A percentile compares a stretch with the other conserved stretches of the same genome.
Evolutionary conservation across 257 asterid genomes (phyloP).

Genomic region (Scutellaria barbata): DNA sequence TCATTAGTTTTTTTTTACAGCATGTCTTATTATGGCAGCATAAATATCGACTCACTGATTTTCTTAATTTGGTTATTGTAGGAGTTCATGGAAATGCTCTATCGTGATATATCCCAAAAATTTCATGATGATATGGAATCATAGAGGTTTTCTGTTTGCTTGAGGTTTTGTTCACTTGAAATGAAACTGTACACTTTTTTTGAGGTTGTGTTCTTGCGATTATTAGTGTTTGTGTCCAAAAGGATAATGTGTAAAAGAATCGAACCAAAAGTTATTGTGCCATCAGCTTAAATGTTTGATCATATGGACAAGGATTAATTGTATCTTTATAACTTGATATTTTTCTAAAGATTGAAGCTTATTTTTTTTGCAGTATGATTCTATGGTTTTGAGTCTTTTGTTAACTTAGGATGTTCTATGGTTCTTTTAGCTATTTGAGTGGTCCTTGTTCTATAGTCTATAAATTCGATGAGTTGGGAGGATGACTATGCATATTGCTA

Average conservation of each 20-base stretch:
- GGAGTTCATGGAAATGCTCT: slow-evolving; percentile 72
- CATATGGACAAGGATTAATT: neutral
- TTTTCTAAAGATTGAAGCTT: neutral
- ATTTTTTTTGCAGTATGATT: too few species aligned
- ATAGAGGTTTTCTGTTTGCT: neutral
- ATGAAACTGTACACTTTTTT: neutral
- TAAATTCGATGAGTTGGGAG: too few species aligned
- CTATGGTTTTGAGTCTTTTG: neutral
- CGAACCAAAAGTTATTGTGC: neutral
- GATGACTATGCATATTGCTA: too few species aligned
- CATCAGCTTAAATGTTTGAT: neutral
- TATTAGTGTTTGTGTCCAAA: slow-evolving; percentile 17
- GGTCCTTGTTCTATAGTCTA: neutral
- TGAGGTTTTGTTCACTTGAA: neutral
- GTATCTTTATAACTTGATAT: neutral
- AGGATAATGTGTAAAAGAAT: slow-evolving; percentile 8
- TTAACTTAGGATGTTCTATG: neutral
- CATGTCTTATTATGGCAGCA: neutral
- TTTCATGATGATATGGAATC: slow-evolving; percentile 43
- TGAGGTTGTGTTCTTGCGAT: neutral
- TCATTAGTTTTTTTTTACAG: neutral
- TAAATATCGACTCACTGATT: neutral
- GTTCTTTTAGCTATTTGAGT: neutral
- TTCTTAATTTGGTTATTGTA: slow-evolving; percentile 28
- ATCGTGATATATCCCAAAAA: slow-evolving; percentile 48